Evolutionary conservation across 176 grass and related monocot genomes (phyloP).

Genomic region (Bothriochloa decipiens): DNA sequence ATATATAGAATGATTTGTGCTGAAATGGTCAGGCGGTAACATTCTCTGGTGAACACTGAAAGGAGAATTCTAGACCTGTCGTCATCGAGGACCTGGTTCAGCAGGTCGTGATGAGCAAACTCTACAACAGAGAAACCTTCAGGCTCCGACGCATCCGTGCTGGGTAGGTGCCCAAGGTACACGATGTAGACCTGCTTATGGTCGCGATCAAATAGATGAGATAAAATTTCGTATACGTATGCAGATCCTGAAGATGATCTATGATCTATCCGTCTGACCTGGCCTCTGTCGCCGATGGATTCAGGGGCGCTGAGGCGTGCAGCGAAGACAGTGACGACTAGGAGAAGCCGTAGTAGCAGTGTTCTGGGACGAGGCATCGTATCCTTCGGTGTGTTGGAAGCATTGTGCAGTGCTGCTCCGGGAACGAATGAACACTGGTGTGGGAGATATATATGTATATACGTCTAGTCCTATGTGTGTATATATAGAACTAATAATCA

Average conservation of each 20-base stretch:
- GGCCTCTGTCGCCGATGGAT: not conserved
- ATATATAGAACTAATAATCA: too few relatives aligned
- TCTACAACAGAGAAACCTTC: not conserved
- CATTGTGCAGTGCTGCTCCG: too few relatives aligned
- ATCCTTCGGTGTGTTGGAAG: not conserved
- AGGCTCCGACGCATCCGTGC: not conserved
- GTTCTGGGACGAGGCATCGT: not conserved
- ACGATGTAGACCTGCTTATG: not conserved
- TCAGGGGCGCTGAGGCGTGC: not conserved
- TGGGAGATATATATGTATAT: too few relatives aligned
- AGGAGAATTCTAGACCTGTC: not conserved
- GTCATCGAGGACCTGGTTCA: not conserved
- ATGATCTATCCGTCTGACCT: not conserved
- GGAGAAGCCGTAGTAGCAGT: not conserved
- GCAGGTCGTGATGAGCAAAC: slow-evolving; percentile 27
- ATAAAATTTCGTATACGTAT: not conserved
- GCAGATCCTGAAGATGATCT: not conserved
- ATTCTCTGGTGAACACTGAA: too few relatives aligned
- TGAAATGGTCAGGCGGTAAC: too few relatives aligned
- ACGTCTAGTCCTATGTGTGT: too few relatives aligned
- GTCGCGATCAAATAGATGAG: not conserved
- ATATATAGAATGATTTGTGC: too few relatives aligned
- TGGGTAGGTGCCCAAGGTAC: not conserved
- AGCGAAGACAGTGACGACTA: not conserved
- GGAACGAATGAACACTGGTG: too few relatives aligned